A percentile compares a stretch with the other conserved stretches of the same genome.
Conservation (phyloP, 352 stramenopile species). For the Phytopythium vexans region DNA sequence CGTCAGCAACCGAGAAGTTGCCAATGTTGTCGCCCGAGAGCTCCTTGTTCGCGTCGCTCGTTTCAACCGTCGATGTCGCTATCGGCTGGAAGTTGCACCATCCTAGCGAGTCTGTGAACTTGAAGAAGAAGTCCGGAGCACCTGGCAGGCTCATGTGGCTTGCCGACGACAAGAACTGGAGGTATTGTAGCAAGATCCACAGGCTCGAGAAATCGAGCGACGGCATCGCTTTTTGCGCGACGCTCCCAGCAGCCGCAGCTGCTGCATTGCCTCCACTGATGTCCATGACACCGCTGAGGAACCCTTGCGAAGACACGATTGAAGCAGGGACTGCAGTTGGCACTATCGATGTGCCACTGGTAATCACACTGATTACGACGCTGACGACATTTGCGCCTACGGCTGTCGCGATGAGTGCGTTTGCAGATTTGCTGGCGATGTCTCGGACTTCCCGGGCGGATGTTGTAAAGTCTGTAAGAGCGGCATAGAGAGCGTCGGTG, state of each 20-base stretch:
- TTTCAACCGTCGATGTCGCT: slow-evolving; percentile 2
- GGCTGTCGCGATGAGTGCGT: slow-evolving; percentile 51
- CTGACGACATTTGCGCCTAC: slow-evolving; percentile 51
- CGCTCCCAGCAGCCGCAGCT: background rate
- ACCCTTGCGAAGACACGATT: slow-evolving; percentile 18
- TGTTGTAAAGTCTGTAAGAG: slow-evolving; percentile 23
- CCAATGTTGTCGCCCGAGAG: slow-evolving; percentile 24
- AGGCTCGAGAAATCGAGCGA: slow-evolving; percentile 48
- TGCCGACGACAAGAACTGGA: slow-evolving; percentile 66
- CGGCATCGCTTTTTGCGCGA: slow-evolving; percentile 18
- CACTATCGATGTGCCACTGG: slow-evolving; percentile 29
- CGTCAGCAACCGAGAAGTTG: slow-evolving; percentile 54
- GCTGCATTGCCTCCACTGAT: slow-evolving; percentile 9
- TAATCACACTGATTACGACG: slow-evolving; percentile 37
- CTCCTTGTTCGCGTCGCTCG: background rate
- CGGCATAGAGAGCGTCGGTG: slow-evolving; percentile 13
- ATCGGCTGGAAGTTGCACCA: slow-evolving; percentile 53
- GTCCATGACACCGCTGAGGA: slow-evolving; percentile 12
- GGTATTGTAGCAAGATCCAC: slow-evolving; percentile 64
- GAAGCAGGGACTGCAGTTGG: slow-evolving; percentile 14
- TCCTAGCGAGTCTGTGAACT: slow-evolving; percentile 68
- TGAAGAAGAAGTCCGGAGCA: slow-evolving; percentile 56
- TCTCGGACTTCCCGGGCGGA: slow-evolving; percentile 26
- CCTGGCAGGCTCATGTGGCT: slow-evolving; percentile 60
- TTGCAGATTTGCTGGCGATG: slow-evolving; percentile 30